Percentiles rank a stretch among this genome's conserved stretches.
Conservation (phyloP, 2,329 filamentous ascomycete genomes). For the Purpureocillium lavendulum region DNA sequence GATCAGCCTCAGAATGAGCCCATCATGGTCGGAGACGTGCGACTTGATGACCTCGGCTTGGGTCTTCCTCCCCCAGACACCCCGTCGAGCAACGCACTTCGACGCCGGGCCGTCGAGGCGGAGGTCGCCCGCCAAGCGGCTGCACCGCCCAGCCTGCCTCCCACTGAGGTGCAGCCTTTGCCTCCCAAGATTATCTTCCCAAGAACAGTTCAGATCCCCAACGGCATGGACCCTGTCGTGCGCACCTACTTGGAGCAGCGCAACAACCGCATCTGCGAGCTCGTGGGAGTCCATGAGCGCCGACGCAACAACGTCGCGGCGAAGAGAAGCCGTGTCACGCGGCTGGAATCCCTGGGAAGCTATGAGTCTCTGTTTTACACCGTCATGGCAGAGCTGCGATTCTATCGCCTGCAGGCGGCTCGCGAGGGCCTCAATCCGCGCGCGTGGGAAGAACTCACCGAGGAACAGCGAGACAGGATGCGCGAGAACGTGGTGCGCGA, state of each 20-base stretch:
- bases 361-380: conserved; percentile 14
- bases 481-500: conserved; percentile 9
- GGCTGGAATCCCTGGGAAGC: conserved; percentile 17
- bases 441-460: conserved; percentile 13
- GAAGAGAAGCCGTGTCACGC: conserved; percentile 23
- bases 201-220: conserved; percentile 10
- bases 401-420: conserved; percentile 17
- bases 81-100: too few species aligned
- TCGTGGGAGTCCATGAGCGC: conserved; percentile 16
- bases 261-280: conserved; percentile 18
- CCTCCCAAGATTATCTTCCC: conserved; percentile 16
- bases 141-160: too few species aligned
- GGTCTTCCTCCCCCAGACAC: too few species aligned
- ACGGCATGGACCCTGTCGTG: conserved; percentile 7
- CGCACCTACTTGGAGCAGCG: conserved; percentile 7
- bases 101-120: too few species aligned
- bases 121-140: too few species aligned
- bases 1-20: too few species aligned
- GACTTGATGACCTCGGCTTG: too few species aligned
- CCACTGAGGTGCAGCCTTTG: conserved; percentile 4
- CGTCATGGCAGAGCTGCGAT: conserved; percentile 15
- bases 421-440: conserved; percentile 12
- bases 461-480: conserved; percentile 11
- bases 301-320: conserved; percentile 29
- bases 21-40: too few species aligned